These are phyloP conservation scores for Monosporascus sp. DNA, from an alignment of 2,329 filamentous ascomycete genomes.

Conservation along the genomic window DNA sequence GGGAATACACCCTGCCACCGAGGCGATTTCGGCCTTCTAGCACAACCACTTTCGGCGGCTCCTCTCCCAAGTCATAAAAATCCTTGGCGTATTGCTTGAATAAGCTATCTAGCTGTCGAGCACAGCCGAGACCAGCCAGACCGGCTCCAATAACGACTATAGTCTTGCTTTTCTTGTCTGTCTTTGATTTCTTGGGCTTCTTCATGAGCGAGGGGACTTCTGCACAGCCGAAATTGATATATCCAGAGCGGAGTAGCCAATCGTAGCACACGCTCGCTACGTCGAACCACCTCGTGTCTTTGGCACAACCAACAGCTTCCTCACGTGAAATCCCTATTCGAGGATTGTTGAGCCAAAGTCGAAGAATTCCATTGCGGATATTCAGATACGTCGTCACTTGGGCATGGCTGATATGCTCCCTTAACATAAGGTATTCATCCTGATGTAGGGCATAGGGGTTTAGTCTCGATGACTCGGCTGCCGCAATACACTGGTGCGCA, in stretches of 20 bases:
- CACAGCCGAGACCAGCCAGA: conserved; percentile 89
- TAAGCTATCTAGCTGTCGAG: conserved; percentile 82
- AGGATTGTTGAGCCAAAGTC: conserved; percentile 84
- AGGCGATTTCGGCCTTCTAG: conserved; percentile 83
- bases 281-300: conserved; percentile 82
- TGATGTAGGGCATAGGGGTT: conserved; percentile 84
- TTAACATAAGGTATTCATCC: conserved; percentile 75
- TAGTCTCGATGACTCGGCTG: conserved; percentile 82
- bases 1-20: conserved; percentile 91
- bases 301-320: conserved; percentile 86
- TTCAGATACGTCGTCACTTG: conserved; percentile 96
- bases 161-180: conserved; percentile 56
- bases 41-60: conserved; percentile 68
- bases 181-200: conserved; percentile 33
- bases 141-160: conserved; percentile 87
- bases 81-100: conserved; percentile 72
- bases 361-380: conserved; percentile 87
- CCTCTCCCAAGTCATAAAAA: conserved; percentile 60
- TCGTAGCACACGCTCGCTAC: conserved; percentile 84
- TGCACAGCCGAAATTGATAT: conserved; percentile 94
- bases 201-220: conserved; percentile 53
- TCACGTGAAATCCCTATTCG: conserved; percentile 74
- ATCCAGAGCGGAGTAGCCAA: conserved; percentile 85
- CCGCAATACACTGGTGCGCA: conserved; percentile 84
- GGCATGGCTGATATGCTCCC: conserved; percentile 74